A percentile compares a stretch with the other conserved stretches of the same genome.
These are phyloP conservation scores for Limtongia smithiae DNA, from an alignment of 805 yeast species.

Conservation along the genomic window DNA sequence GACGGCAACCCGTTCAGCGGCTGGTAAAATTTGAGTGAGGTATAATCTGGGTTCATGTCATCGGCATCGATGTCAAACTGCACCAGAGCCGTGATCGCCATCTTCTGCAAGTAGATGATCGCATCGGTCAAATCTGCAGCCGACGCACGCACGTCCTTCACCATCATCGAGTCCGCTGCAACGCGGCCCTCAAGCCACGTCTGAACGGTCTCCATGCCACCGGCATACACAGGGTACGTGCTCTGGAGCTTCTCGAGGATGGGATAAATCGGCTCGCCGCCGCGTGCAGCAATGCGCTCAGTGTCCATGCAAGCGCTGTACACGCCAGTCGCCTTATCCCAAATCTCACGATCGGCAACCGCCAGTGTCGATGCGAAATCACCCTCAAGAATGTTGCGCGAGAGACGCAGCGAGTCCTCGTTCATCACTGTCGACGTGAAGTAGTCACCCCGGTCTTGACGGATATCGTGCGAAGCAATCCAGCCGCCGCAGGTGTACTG, in stretches of 20 bases:
- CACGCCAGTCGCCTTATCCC: slow-evolving; percentile 27
- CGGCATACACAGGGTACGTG: slow-evolving; percentile 15
- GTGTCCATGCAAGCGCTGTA: slow-evolving; percentile 28
- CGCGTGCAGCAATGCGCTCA: slow-evolving; percentile 18
- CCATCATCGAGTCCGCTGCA: not conserved
- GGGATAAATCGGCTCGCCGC: slow-evolving; percentile 23
- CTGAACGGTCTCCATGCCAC: slow-evolving; percentile 7
- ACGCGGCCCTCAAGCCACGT: slow-evolving; percentile 19
- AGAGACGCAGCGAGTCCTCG: slow-evolving; percentile 23
- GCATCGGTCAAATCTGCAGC: slow-evolving; percentile 25
- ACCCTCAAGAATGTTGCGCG: slow-evolving; percentile 24
- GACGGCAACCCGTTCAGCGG: slow-evolving; percentile 28
- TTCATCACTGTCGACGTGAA: slow-evolving; percentile 24
- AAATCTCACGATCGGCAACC: slow-evolving; percentile 21
- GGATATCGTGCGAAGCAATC: slow-evolving; percentile 23
- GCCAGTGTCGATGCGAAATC: slow-evolving; percentile 17
- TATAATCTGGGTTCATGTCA: slow-evolving; percentile 26
- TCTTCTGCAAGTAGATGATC: slow-evolving; percentile 16
- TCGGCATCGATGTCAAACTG: slow-evolving; percentile 27
- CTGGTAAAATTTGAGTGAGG: slow-evolving; percentile 18
- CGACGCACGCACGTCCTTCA: slow-evolving; percentile 5
- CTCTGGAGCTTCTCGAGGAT: slow-evolving; percentile 17
- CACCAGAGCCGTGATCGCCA: slow-evolving; percentile 24
- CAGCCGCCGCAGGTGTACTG: slow-evolving; percentile 28
- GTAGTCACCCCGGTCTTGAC: slow-evolving; percentile 24